Base-by-base conservation (phyloP, 2,329 filamentous ascomycete species). In the Pseudogymnoascus sp. region DNA sequence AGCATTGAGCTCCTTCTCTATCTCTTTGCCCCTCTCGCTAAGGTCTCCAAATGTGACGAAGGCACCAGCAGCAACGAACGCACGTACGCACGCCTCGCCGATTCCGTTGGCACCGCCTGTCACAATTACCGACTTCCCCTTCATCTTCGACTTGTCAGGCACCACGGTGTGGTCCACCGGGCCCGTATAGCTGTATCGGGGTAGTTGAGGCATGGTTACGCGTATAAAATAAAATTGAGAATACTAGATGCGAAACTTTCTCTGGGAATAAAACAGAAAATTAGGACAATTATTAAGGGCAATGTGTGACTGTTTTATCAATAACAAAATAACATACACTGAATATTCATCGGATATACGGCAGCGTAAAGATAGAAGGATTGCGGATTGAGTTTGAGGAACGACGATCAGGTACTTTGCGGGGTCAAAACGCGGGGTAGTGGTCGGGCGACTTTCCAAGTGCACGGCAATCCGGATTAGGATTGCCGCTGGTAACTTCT, bases 51-150 rank as follows among this genome's bases (percentile, higher is more conserved):
- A 74, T 0, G 77, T 78, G 3, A 79, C 76, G 63, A 73, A 79
- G 2, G 77, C 76, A 6, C 77, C 77, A 5, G 75, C 73, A 3
- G 66, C 70, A 21, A 68, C 65, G 51, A 74, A 67, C 21, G 72
- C 66, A 25, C 69, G 70, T 60, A 71, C 70, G 65, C 74, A 74
- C 36, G 70, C 71, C 65, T 74, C 71, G 28, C 73, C 73, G 16
- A 74, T 69, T 10, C 73, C 73, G 64, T 71, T 74, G 6, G 45
- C 79, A 10, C 79, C 80, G n/a, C 79, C 79, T 1, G 79, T 81
- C 14, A 81, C 75, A 21, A 82, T 74, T 23, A 80, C 78, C 0
- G 77, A 79, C 67, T 80, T 82, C 28, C 77, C 79, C 3, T 69
- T 71, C 7, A 79, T 67, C 39, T 75, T 72, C 43, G 69, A 71